Evolutionary conservation across 2,329 filamentous ascomycete genomes (phyloP).

Genomic region (Aspergillus calidoustus): DNA sequence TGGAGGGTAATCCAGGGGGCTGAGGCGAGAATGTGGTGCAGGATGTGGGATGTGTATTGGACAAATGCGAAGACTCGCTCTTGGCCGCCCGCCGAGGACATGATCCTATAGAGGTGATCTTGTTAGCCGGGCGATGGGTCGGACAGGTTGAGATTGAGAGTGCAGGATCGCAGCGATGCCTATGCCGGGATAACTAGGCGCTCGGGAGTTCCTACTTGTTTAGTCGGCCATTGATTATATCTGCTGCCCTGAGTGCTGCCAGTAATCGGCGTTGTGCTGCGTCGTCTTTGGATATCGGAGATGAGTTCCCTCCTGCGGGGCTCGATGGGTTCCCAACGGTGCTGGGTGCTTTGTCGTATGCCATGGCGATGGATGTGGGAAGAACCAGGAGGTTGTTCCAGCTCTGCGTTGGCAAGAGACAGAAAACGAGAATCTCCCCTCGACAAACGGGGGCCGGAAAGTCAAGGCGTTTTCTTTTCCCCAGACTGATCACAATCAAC

Average conservation of each 20-base stretch:
- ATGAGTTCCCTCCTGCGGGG: conserved; percentile 2
- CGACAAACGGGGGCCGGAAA: conserved; percentile 3
- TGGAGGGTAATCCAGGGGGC: conserved; percentile 45
- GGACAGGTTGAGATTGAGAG: conserved; percentile 47
- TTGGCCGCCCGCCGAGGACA: conserved; percentile 70
- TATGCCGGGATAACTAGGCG: not conserved
- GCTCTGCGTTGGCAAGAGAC: conserved; percentile 28
- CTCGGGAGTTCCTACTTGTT: conserved; percentile 31
- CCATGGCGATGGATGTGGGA: conserved; percentile 16
- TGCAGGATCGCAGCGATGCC: not conserved
- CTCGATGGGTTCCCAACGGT: not conserved
- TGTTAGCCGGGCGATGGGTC: conserved; percentile 11
- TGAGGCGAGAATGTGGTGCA: conserved; percentile 65
- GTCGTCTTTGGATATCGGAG: conserved; percentile 11
- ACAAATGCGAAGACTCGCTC: conserved; percentile 71
- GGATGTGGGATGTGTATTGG: conserved; percentile 68
- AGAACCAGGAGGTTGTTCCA: conserved; percentile 21
- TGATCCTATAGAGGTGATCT: conserved; percentile 52
- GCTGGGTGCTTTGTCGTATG: conserved; percentile 27
- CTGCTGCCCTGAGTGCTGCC: conserved; percentile 33
- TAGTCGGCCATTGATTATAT: conserved; percentile 35
- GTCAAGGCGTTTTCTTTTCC: not conserved
- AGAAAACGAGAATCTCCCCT: not conserved
- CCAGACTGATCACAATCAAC: conserved; percentile 9
- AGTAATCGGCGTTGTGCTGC: conserved; percentile 30